Conservation (phyloP, 306 rosid species). For the Sesbania bispinosa region DNA sequence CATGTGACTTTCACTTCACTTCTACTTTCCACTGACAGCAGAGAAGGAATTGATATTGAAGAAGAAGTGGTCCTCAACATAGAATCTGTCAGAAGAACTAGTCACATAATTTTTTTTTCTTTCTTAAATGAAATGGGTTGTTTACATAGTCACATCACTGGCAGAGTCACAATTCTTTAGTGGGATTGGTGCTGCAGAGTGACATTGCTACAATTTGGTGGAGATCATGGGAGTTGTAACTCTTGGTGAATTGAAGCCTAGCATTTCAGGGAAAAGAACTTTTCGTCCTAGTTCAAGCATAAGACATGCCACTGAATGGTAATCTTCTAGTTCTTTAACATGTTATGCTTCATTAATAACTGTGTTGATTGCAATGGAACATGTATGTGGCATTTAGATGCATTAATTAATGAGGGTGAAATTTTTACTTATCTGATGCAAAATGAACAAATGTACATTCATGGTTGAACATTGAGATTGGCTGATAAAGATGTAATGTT, state of each 20-base stretch:
- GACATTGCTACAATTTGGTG: slow-evolving; percentile 18
- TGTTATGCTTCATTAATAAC: not conserved
- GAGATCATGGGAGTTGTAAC: slow-evolving; percentile 85
- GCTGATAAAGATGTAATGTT: slow-evolving; percentile 31
- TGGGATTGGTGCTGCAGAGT: slow-evolving; percentile 15
- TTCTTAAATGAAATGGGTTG: too few relatives aligned
- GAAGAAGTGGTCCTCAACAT: slow-evolving; percentile 33
- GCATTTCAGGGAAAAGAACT: slow-evolving; percentile 89
- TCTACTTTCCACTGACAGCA: slow-evolving; percentile 14
- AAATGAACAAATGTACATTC: not conserved
- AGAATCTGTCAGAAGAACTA: slow-evolving; percentile 20
- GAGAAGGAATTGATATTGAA: too few relatives aligned
- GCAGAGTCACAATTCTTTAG: slow-evolving; percentile 21
- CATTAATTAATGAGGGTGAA: not conserved
- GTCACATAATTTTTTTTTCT: not conserved
- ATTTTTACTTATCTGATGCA: not conserved
- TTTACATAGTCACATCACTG: not conserved
- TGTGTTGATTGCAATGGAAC: not conserved
- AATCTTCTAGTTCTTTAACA: slow-evolving; percentile 23
- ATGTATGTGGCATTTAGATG: not conserved
- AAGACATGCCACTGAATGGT: slow-evolving; percentile 99
- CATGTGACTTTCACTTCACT: slow-evolving; percentile 53
- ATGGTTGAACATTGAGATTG: not conserved
- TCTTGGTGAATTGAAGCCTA: slow-evolving; percentile 87
- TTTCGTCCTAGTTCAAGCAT: slow-evolving; percentile 82